Conservation (phyloP, 2,329 filamentous ascomycete species). For the Trichophyton simii region DNA sequence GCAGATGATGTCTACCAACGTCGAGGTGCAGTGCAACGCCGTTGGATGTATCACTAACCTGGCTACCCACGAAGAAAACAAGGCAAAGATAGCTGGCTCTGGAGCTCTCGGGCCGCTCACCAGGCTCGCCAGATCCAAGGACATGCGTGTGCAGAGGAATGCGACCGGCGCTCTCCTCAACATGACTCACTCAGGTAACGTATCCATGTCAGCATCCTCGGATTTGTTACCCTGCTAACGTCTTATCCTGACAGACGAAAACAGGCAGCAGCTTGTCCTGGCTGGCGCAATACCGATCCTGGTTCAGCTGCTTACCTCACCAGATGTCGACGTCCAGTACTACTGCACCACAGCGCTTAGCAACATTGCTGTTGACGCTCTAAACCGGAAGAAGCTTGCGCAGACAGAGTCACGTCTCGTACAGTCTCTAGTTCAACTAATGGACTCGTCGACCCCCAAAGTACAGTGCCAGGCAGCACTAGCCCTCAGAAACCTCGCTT, state of each 20-base stretch:
- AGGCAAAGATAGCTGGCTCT: slow-evolving; percentile 93
- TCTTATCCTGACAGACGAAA: slow-evolving; percentile 56
- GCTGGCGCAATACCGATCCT: slow-evolving; percentile 96
- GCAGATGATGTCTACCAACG: slow-evolving; percentile 96
- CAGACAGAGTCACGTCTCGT: slow-evolving; percentile 85
- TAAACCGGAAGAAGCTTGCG: slow-evolving; percentile 80
- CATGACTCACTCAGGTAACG: slow-evolving; percentile 94
- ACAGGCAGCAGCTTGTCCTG: slow-evolving; percentile 91
- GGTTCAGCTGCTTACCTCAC: slow-evolving; percentile 82
- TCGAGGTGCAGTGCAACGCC: slow-evolving; percentile 97
- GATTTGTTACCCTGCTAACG: slow-evolving; percentile 3
- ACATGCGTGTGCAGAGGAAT: slow-evolving; percentile 97
- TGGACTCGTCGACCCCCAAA: slow-evolving; percentile 95
- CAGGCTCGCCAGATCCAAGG: slow-evolving; percentile 85
- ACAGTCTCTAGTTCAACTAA: slow-evolving; percentile 84
- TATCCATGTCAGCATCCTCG: not conserved
- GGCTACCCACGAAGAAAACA: slow-evolving; percentile 97
- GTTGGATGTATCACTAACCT: slow-evolving; percentile 98
- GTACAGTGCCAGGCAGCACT: slow-evolving; percentile 96
- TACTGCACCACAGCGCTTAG: slow-evolving; percentile 97
- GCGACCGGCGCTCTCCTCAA: slow-evolving; percentile 92
- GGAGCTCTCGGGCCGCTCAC: slow-evolving; percentile 86
- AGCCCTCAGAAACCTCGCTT: slow-evolving; percentile 85
- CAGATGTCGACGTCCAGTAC: slow-evolving; percentile 96
- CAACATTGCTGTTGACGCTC: slow-evolving; percentile 92